Base-by-base conservation (phyloP, 2,329 filamentous ascomycete genomes). In the Knoxdaviesia capensis region DNA sequence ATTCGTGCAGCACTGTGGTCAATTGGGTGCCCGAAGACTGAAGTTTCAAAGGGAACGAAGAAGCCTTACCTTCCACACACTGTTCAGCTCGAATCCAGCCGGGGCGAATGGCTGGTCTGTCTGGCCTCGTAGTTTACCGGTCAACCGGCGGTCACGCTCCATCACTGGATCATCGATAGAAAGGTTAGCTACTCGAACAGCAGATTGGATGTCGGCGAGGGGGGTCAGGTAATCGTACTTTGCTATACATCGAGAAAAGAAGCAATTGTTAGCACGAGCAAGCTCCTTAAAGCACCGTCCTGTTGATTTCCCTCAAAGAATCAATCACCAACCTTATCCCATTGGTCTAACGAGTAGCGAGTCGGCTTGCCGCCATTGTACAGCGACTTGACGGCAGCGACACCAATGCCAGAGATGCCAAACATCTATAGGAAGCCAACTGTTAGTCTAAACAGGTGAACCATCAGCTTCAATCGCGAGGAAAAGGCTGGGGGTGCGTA, bases 101-200 rank as follows among this genome's bases (percentile, higher is more conserved):
- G 74, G 72, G 28, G 74, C 73, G 48, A 61, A 54, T 36, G 70
- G 56, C 30, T 59, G 61, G 53, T 74, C 70, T 43, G 60, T 65
- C 52, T 78, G 74, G 34, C 73, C 74, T 55, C 73, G 63, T 47
- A 74, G 50, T 39, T 57, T 62, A 38, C 74, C 73, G 6, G 74
- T 77, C 47, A 78, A 62, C 53, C 74, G 65, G 46, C 66, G 63
- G 51, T 78, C 74, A 51, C 74, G 71, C 43, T 74, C 66, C 72
- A 77, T 77, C 74, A 78, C 74, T 77, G 42, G 31, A 46, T 34
- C 33, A n/a, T 11, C 3, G 34, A 10, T 5, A n/a, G 31, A 37
- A 36, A 32, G 31, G 11, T 28, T 38, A 20, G 20, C 20, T 20
- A 2, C 20, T 20, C 20, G 20, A 20, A 20, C 20, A 20, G 20